Evolutionary conservation across 1,284 basidiomycete species (phyloP), one percentile per base, ranked within the genome.

Genomic region (Moniliophthora roreri): DNA sequence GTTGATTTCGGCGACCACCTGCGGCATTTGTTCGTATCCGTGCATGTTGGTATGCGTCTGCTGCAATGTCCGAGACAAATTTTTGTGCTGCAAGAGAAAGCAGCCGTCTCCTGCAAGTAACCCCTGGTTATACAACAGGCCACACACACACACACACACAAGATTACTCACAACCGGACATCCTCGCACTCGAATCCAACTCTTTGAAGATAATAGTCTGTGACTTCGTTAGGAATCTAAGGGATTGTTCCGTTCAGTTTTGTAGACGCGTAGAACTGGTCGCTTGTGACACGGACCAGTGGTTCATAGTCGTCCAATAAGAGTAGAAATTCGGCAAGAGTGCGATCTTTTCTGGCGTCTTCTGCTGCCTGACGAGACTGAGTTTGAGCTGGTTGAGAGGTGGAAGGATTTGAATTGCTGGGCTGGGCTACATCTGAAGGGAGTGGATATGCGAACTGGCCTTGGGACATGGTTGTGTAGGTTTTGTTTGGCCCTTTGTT

Each of bases 281-380:
- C 49, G 23, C 1, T 15, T 6, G 21, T 18, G n/a, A 32, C 20
- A 78, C 84, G 58, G 63, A 95, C 94, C 69, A 99, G 70, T 35
- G 97, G 97, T 63, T 97, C 93, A 69, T 98, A 98, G 40, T 96
- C 94, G 64, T 99, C 96, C 36, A 99, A 78, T 89, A 96, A 92
- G 46, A 95, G 78, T 74, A 99, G 79, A 66, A 99, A 95, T 69
- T 99, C 95, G 4, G 93, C 93, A 41, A 99, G 71, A 1, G 91
- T 95, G 46, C 91, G 81, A 68, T 97, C 92, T 65, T 93, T 92
- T 58, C 91, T 77, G 0, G 91, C 89, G 56, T 91, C 86, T 65
- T 97, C 95, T 39, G 91, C 86, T 24, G 79, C 81, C 58, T 86
- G 84, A 38, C 86, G 80, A 5, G 87, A 75, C 57, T 80, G 81